phyloP scores from a whole-genome alignment of 2,329 filamentous ascomycete genomes.

The Nakataea oryzae region DNA sequence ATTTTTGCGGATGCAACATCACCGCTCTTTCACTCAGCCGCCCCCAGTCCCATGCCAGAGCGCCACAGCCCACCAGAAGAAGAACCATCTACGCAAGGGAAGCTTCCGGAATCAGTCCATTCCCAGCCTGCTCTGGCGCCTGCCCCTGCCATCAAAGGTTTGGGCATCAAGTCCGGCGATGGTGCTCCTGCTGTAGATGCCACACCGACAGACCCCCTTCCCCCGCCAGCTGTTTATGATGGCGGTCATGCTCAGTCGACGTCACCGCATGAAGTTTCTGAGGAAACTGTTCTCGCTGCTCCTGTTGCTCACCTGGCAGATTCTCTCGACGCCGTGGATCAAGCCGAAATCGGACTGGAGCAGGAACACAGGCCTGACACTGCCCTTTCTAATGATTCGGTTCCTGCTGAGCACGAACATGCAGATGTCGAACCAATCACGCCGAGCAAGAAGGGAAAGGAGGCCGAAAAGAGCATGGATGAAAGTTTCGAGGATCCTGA shows the following conservation, averaged over 20 bases:
- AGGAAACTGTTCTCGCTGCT: background rate
- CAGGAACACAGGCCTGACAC: background rate
- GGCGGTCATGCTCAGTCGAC: background rate
- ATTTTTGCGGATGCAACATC: constrained; percentile 7
- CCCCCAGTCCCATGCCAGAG: constrained; percentile 1
- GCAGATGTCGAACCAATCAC: background rate
- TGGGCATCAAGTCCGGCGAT: background rate
- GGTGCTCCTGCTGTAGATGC: background rate
- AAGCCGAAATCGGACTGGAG: background rate
- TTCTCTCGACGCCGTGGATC: background rate
- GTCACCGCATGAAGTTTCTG: background rate
- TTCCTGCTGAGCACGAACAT: background rate
- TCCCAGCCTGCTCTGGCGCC: background rate
- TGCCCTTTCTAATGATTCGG: background rate
- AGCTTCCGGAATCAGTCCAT: background rate
- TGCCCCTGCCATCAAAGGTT: background rate
- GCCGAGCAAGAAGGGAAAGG: constrained; percentile 26
- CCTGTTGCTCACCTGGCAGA: background rate
- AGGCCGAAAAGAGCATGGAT: constrained; percentile 4
- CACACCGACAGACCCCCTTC: background rate
- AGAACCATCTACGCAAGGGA: background rate
- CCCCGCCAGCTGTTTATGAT: background rate
- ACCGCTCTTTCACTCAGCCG: constrained; percentile 1
- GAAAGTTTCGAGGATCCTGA: background rate
- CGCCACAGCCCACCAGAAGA: too few species aligned